Evolutionary conservation across 1,139 yeast species (phyloP).

Genomic region (Nadsonia starkeyi-henricii): DNA sequence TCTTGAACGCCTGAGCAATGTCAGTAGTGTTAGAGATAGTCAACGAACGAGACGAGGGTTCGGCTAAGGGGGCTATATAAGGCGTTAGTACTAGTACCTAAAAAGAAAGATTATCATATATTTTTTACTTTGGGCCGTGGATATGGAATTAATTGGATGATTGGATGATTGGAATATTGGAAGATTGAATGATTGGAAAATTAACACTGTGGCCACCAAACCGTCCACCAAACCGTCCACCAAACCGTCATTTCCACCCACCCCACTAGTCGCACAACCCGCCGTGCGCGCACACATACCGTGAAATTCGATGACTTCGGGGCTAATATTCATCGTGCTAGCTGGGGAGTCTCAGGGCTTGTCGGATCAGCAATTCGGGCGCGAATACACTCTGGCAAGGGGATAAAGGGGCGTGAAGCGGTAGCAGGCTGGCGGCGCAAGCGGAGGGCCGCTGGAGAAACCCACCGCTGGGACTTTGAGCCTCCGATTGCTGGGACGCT

Average conservation of each 20-base stretch:
- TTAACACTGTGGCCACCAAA: too few relatives aligned
- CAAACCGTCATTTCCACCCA: too few relatives aligned
- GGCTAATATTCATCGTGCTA: background rate
- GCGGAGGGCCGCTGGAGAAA: background rate
- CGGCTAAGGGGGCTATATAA: background rate
- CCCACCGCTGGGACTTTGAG: background rate
- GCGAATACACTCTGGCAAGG: background rate
- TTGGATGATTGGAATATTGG: too few relatives aligned
- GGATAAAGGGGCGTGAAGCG: background rate
- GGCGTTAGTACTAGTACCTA: too few relatives aligned
- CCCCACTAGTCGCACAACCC: too few relatives aligned
- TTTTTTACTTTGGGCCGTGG: too few relatives aligned
- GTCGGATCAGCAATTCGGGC: too few relatives aligned
- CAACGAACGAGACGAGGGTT: background rate
- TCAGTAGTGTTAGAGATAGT: background rate
- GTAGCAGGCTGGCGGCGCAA: background rate
- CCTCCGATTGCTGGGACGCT: too few relatives aligned
- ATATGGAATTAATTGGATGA: too few relatives aligned
- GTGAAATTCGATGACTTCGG: background rate
- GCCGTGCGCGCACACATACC: background rate
- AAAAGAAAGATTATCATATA: too few relatives aligned
- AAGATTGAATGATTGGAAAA: background rate
- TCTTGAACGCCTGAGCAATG: slow-evolving; percentile 61
- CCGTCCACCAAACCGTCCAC: too few relatives aligned
- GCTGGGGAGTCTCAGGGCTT: too few relatives aligned